These are phyloP conservation scores for Glycine tomentella DNA, from an alignment of 306 rosid genomes.

Conservation along the genomic window DNA sequence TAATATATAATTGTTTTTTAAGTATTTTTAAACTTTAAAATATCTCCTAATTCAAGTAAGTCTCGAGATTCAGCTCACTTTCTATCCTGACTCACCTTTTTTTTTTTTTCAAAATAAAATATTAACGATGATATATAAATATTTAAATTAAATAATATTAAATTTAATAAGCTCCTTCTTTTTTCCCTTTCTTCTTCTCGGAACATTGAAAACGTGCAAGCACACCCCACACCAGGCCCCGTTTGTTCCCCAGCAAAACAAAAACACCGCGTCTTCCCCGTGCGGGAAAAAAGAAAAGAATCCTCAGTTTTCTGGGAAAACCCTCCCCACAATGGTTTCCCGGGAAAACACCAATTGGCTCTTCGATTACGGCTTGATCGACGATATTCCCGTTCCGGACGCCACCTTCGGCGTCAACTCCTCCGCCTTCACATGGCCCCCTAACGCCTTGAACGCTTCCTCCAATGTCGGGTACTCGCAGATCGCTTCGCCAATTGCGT, in stretches of 20 bases:
- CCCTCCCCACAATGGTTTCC: slow-evolving; percentile 65
- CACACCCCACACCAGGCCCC: neutral
- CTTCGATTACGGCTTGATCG: slow-evolving; percentile 76
- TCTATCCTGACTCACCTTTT: too few species aligned
- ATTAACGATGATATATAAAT: too few species aligned
- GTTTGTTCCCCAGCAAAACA: slow-evolving; percentile 44
- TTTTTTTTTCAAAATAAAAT: too few species aligned
- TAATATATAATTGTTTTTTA: too few species aligned
- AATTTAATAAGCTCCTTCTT: neutral
- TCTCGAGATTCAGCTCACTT: too few species aligned
- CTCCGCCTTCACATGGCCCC: slow-evolving; percentile 72
- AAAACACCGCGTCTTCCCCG: neutral
- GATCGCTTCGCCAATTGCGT: slow-evolving; percentile 33
- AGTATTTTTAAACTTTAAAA: too few species aligned
- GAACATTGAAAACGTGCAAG: slow-evolving; percentile 37
- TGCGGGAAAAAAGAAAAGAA: slow-evolving; percentile 34
- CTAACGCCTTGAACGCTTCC: slow-evolving; percentile 40
- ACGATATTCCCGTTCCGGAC: slow-evolving; percentile 73
- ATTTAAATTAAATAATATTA: too few species aligned
- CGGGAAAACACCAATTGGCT: slow-evolving; percentile 94
- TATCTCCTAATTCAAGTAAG: too few species aligned
- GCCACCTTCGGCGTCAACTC: slow-evolving; percentile 60
- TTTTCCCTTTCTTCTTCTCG: neutral
- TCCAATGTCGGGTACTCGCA: slow-evolving; percentile 65
- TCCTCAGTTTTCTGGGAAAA: slow-evolving; percentile 49